Conservation (phyloP, 257 asterid species). For the Solanum tarijense region DNA sequence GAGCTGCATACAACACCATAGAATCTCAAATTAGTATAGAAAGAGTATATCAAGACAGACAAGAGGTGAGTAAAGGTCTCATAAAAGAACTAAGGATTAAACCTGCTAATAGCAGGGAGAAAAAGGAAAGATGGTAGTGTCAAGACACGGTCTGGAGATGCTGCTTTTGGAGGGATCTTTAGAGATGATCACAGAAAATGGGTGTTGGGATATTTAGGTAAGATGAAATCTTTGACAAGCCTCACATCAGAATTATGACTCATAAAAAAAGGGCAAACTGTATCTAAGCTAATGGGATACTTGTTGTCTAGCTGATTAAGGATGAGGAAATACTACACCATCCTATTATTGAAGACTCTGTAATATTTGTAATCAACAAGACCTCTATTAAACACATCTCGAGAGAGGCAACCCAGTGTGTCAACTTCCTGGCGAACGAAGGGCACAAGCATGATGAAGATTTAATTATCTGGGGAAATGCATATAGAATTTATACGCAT, state of each 20-base stretch:
- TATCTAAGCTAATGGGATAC: neutral
- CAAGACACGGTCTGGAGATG: neutral
- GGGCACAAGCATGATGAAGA: neutral
- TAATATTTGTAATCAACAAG: neutral
- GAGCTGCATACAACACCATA: slow-evolving; percentile 45
- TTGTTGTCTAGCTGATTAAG: neutral
- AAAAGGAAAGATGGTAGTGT: neutral
- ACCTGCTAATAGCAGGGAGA: neutral
- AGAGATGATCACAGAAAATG: neutral
- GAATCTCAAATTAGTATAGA: neutral
- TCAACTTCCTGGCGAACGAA: neutral
- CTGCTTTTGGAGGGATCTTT: neutral
- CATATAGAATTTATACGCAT: neutral
- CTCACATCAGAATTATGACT: neutral
- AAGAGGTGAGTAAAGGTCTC: neutral
- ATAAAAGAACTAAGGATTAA: neutral
- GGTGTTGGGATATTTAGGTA: neutral
- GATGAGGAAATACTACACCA: neutral
- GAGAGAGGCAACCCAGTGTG: neutral
- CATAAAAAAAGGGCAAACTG: neutral
- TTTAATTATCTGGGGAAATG: neutral
- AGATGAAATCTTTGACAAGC: neutral
- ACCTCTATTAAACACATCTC: neutral
- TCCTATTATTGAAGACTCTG: neutral
- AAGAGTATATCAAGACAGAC: neutral